Conservation (phyloP, 2,329 filamentous ascomycete genomes). For the Colletotrichum australisinense region DNA sequence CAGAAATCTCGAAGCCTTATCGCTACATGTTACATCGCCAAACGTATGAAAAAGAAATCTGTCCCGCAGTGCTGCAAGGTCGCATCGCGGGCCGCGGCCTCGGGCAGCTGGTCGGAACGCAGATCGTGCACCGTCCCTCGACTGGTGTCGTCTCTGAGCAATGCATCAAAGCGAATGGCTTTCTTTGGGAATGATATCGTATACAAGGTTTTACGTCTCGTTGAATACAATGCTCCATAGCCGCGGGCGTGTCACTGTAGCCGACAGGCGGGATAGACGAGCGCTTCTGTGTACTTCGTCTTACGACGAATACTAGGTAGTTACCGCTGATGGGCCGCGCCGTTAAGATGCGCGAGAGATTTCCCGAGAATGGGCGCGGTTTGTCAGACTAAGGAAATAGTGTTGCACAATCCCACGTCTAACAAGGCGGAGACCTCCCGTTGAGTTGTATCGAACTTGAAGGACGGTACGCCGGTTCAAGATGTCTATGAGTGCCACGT, state of each 20-base stretch:
- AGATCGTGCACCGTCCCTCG: background rate
- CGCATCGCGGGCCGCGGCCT: constrained; percentile 15
- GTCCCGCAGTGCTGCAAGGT: constrained; percentile 11
- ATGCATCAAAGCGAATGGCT: background rate
- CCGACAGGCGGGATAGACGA: background rate
- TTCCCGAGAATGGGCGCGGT: background rate
- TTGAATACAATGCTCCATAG: background rate
- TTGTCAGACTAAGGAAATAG: background rate
- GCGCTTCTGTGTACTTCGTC: background rate
- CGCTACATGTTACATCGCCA: background rate
- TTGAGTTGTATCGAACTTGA: background rate
- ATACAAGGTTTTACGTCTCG: background rate
- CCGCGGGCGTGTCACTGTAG: background rate
- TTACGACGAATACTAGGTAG: background rate
- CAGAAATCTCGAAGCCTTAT: background rate
- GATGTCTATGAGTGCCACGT: background rate
- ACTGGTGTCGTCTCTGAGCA: background rate
- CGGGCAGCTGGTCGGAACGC: background rate
- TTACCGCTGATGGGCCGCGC: background rate
- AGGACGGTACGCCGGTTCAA: too few species aligned
- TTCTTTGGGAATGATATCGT: background rate
- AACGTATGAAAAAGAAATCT: background rate
- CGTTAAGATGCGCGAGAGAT: background rate
- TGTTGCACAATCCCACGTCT: background rate
- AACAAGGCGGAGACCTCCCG: background rate